Conservation (phyloP, 352 stramenopile genomes). For the Phytopythium montanum region DNA sequence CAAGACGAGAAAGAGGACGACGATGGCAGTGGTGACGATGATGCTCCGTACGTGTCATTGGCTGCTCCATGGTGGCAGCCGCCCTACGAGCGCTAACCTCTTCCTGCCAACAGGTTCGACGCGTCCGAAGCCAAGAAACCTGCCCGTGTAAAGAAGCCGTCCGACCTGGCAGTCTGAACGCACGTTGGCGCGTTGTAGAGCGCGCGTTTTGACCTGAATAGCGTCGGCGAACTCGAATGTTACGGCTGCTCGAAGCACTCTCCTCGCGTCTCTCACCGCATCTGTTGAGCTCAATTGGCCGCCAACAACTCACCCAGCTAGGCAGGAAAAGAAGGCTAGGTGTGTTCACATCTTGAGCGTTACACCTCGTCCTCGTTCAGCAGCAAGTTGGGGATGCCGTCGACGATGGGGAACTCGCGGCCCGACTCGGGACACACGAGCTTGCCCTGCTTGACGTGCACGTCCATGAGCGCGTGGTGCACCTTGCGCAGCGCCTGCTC, state of each 20-base stretch:
- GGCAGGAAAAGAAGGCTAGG: neutral
- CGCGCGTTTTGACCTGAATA: neutral
- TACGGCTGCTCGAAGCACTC: neutral
- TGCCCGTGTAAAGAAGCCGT: constrained; percentile 3
- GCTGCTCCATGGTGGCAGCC: neutral
- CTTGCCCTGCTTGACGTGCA: constrained; percentile 95
- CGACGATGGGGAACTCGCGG: constrained; percentile 94
- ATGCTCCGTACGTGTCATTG: constrained; percentile 5
- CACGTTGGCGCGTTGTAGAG: neutral
- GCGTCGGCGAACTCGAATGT: neutral
- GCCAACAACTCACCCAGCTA: neutral
- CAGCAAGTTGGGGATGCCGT: constrained; percentile 98
- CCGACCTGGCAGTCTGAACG: constrained; percentile 7
- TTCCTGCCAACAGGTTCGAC: neutral
- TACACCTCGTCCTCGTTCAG: constrained; percentile 90
- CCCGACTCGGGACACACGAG: constrained; percentile 96
- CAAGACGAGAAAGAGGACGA: constrained; percentile 22
- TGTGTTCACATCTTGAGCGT: neutral
- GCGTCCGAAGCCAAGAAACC: constrained; percentile 2
- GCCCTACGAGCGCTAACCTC: neutral
- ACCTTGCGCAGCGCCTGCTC: constrained; percentile 83
- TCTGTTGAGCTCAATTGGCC: neutral
- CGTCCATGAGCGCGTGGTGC: constrained; percentile 89
- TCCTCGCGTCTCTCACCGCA: neutral
- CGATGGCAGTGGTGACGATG: constrained; percentile 22